Evolutionary conservation across 768 basidiomycete species (phyloP), one percentile per base, ranked within the genome.

Genomic region (Leucosporidium scottii): DNA sequence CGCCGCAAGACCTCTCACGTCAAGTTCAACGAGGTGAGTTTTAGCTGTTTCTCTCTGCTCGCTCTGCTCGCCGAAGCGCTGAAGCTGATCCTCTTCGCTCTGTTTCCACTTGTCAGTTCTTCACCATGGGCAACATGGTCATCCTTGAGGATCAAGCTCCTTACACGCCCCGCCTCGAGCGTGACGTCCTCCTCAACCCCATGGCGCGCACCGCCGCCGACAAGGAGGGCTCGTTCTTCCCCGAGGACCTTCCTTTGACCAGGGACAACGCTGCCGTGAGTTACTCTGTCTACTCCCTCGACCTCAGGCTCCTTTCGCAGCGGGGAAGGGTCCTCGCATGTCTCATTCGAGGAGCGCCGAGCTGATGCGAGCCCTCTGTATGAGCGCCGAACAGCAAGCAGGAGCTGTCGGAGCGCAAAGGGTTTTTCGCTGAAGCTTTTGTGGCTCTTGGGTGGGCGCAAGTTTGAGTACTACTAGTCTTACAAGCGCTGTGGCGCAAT

Each of bases 81-180:
- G 39, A 66, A 69, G 34, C 63, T 72, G 62, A 62, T 69, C 53
- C 13, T 20, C 20, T 17, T 62, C 36, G 55, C 70, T 68, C 56
- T 67, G 25, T 31, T 62, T 10, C 7, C 18, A 4, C 34, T 12
- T 47, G 23, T 15, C 44, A 65, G 53, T 64, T 59, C 65, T 61
- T 67, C 58, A 57, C 65, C 23, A 63, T 61, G 50, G 70, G 64
- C 56, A 68, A 77, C 30, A 83, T 98, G 53, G 93, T 98, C 75
- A 88, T 89, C 81, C 86, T 97, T 83, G 94, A 97, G 82, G 93
- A 94, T 31, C 83, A 85, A 39, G 91, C 93, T 27, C 93, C 93
- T 23, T 98, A 92, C 81, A 80, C 83, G 58, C 82, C 84, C 60
- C 93, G 97, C 69, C 83, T 94, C 71, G 96, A 98, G 79, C 83